A percentile compares a stretch with the other conserved stretches of the same genome.
These are phyloP conservation scores for Aureobasidium namibiae DNA, from an alignment of 2,329 filamentous ascomycete species.

Conservation along the genomic window DNA sequence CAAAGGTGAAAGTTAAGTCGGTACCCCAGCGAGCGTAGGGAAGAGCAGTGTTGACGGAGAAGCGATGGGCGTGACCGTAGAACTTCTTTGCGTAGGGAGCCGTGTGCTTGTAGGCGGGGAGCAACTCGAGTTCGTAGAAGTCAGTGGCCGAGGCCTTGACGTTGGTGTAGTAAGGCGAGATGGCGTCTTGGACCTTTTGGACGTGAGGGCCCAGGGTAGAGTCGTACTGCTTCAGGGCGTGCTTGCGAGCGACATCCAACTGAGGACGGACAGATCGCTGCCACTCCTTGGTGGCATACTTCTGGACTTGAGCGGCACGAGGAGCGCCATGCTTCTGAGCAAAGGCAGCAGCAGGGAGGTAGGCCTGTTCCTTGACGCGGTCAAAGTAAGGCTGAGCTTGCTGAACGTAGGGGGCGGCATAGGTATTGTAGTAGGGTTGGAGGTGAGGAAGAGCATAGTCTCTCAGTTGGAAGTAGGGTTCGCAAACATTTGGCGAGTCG, in stretches of 20 bases:
- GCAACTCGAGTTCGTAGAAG: slow-evolving; percentile 62
- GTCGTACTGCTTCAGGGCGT: slow-evolving; percentile 60
- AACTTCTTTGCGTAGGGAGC: slow-evolving; percentile 64
- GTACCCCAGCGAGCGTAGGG: slow-evolving; percentile 66
- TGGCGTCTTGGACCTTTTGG: slow-evolving; percentile 46
- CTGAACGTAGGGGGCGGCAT: slow-evolving; percentile 76
- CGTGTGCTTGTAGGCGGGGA: slow-evolving; percentile 67
- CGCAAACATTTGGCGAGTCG: slow-evolving; percentile 69
- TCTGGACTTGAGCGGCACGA: slow-evolving; percentile 57
- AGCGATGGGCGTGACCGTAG: slow-evolving; percentile 58
- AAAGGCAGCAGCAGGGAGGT: slow-evolving; percentile 60
- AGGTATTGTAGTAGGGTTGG: slow-evolving; percentile 75
- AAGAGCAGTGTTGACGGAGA: slow-evolving; percentile 61
- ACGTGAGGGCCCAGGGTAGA: slow-evolving; percentile 66
- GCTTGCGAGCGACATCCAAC: slow-evolving; percentile 54
- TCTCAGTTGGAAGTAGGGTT: slow-evolving; percentile 62
- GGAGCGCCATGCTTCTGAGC: slow-evolving; percentile 67
- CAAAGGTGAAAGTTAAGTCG: slow-evolving; percentile 60
- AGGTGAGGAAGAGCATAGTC: slow-evolving; percentile 65
- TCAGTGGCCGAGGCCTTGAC: slow-evolving; percentile 55
- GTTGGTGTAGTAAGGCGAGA: slow-evolving; percentile 66
- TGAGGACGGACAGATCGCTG: slow-evolving; percentile 68
- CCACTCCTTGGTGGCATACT: slow-evolving; percentile 67
- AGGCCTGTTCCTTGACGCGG: slow-evolving; percentile 49
- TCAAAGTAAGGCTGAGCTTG: slow-evolving; percentile 64